Conservation (phyloP, 371 early-diverging fungal species). For the Mucor ambiguus region DNA sequence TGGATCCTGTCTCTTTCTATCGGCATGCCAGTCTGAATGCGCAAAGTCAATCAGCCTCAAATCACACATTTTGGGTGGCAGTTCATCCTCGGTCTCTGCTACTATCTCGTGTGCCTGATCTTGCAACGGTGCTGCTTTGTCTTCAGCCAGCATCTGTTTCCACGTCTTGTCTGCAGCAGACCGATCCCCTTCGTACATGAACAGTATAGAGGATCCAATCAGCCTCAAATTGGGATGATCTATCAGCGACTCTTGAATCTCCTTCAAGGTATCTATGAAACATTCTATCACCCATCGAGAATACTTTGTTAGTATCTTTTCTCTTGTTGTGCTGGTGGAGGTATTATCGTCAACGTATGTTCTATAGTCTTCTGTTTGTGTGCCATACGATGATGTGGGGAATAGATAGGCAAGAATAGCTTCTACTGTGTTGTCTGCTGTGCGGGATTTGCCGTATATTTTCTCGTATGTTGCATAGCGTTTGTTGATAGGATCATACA, state of each 20-base stretch:
- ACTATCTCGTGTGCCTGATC: constrained; percentile 27
- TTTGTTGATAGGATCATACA: constrained; percentile 40
- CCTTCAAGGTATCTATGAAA: constrained; percentile 58
- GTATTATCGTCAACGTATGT: constrained; percentile 9
- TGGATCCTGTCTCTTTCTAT: constrained; percentile 37
- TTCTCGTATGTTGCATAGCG: constrained; percentile 48
- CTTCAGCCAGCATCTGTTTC: constrained; percentile 46
- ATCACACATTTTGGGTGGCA: constrained; percentile 54
- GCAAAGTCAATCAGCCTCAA: constrained; percentile 80
- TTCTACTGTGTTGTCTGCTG: constrained; percentile 42
- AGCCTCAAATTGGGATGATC: constrained; percentile 54
- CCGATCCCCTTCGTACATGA: constrained; percentile 74
- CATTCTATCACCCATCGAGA: constrained; percentile 64
- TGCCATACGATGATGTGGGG: constrained; percentile 40
- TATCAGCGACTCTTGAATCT: constrained; percentile 52
- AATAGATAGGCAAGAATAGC: constrained; percentile 54
- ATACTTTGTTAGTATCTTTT: constrained; percentile 28
- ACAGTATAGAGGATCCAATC: constrained; percentile 67
- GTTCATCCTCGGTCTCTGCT: constrained; percentile 53
- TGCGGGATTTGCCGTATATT: constrained; percentile 47
- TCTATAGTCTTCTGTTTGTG: constrained; percentile 12
- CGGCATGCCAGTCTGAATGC: constrained; percentile 63
- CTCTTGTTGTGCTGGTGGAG: neutral
- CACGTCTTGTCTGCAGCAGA: constrained; percentile 51
- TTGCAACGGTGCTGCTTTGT: constrained; percentile 11